Percentiles rank a stretch among this genome's conserved stretches.
phyloP scores from a whole-genome alignment of 208 protist genomes.

The Crithidia mellificae region DNA sequence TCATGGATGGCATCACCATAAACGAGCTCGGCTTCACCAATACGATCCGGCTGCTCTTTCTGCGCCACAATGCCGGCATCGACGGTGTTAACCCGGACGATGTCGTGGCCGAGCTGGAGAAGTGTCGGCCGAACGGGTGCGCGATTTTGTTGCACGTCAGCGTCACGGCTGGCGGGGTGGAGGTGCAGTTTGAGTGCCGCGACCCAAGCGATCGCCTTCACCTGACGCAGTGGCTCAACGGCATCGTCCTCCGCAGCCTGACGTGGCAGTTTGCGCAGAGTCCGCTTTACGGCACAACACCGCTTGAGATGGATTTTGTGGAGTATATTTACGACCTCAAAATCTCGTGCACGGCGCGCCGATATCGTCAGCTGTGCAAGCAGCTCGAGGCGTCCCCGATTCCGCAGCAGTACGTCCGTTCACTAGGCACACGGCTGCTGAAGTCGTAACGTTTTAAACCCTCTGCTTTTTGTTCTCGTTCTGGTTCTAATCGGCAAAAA shows the following conservation, averaged over 20 bases:
- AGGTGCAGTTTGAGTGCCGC: constrained; percentile 49
- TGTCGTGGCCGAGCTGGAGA: constrained; percentile 61
- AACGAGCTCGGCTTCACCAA: constrained; percentile 77
- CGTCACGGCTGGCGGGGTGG: constrained; percentile 45
- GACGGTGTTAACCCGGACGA: constrained; percentile 53
- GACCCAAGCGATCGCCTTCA: constrained; percentile 49
- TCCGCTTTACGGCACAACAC: constrained; percentile 45
- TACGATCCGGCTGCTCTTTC: constrained; percentile 71
- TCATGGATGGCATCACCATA: constrained; percentile 56
- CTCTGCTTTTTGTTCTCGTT: background rate
- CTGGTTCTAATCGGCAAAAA: no score
- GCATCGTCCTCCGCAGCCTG: constrained; percentile 72
- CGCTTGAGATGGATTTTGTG: constrained; percentile 74
- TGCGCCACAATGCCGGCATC: constrained; percentile 68
- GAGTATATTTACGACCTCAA: constrained; percentile 84
- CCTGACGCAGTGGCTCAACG: constrained; percentile 77
- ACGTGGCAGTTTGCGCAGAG: constrained; percentile 68
- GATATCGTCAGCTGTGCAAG: constrained; percentile 60
- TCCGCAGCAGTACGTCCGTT: constrained; percentile 65
- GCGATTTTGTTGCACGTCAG: constrained; percentile 36
- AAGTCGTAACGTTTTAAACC: constrained; percentile 7
- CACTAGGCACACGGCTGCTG: constrained; percentile 49
- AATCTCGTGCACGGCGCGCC: constrained; percentile 51
- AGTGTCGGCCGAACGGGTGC: constrained; percentile 64
- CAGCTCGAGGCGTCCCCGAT: constrained; percentile 59